Base-by-base conservation (phyloP, 768 basidiomycete species). In the Tricholoma furcatifolium region DNA sequence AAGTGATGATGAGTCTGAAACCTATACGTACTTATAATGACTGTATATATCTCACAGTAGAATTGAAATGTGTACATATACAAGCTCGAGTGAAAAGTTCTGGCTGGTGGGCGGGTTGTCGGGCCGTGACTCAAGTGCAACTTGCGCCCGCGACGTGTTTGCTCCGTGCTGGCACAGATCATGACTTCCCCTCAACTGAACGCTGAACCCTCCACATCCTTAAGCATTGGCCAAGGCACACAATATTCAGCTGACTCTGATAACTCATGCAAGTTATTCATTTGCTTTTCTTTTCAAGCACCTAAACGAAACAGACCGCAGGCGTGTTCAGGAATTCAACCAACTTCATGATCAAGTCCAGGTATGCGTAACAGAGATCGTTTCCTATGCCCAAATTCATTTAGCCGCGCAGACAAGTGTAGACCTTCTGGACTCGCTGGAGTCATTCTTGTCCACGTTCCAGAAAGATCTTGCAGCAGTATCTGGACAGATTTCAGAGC, bases 401-500 rank as follows among this genome's bases (percentile, higher is more conserved):
- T 23, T 36, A 23, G 9, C 11, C 7, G 10, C 17, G 7, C 66
- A 99, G 96, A 88, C 91, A 14, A 96, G 95, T 63, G 80, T 91
- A 12, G 78, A 77, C 53, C 80, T 98, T 17, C 77, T 99, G 48
- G 87, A 93, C 63, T 92, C 92, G 1, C 78, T 99, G 3, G 88
- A 97, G 59, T 78, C 84, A 1, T 98, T 98, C 68, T 79, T 99
- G 10, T 93, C 93, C 2, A 97, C 91, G 0, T 99, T 99, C 64
- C 96, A 98, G 69, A 88, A 79, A 60, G 96, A 99, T 68, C 77
- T 99, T 18, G 90, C 93, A 5, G 87, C 88, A 1, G 97, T 98
- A 9, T 98, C 97, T 2, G 91, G 93, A 3, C 95, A 99, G 67
- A 96, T 99, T 66, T 89, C 92, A 1, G 93, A 98, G 57, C 77